Evolutionary conservation across 768 basidiomycete genomes (phyloP).

Genomic region (Boletus coccyginus): DNA sequence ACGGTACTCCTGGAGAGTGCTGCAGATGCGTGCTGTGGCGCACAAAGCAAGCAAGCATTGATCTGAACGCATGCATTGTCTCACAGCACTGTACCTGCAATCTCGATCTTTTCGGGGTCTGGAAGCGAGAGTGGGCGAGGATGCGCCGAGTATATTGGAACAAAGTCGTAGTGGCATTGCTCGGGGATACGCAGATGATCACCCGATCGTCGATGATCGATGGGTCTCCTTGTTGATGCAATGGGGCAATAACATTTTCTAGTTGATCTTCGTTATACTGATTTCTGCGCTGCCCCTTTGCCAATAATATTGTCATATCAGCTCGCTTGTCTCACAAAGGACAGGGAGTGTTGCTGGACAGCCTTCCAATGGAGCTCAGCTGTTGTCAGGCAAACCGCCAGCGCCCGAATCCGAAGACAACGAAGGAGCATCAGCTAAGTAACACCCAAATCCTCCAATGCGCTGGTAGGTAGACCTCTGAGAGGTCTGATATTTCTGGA

Average conservation of each 20-base stretch:
- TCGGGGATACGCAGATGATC: constrained; percentile 71
- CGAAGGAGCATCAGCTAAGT: background rate
- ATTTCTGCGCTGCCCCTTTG: background rate
- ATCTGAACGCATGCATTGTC: constrained; percentile 6
- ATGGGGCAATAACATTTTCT: background rate
- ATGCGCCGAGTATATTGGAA: constrained; percentile 77
- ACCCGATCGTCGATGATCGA: constrained; percentile 17
- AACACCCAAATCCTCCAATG: background rate
- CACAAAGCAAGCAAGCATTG: constrained; percentile 2
- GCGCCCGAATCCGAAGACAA: background rate
- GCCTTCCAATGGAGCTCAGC: background rate
- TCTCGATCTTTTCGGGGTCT: constrained; percentile 77
- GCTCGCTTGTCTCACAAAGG: background rate
- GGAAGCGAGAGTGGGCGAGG: constrained; percentile 72
- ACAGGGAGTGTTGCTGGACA: background rate
- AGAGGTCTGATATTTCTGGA: background rate
- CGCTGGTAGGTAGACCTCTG: background rate
- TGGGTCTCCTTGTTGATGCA: background rate
- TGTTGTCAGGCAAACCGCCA: background rate
- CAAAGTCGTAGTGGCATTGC: constrained; percentile 91
- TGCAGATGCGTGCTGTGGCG: constrained; percentile 49
- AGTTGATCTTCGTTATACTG: background rate
- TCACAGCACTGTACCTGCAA: constrained; percentile 66
- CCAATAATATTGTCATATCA: background rate
- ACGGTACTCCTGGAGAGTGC: constrained; percentile 60